Conservation (phyloP, 768 basidiomycete genomes). For the Xerocomus brunneocitrinus region DNA sequence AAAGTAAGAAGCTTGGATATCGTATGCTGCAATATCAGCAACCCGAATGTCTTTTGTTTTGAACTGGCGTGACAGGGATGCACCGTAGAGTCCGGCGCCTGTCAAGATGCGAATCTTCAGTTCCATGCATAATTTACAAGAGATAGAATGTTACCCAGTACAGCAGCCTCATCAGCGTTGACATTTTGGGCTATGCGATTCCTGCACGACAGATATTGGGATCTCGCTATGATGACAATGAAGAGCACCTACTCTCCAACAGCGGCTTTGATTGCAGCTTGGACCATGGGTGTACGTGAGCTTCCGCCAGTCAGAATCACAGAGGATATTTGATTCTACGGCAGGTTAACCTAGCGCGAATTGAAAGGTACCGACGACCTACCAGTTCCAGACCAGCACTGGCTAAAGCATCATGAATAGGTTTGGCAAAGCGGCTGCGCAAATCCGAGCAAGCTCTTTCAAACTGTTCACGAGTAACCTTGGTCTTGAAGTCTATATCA, state of each 20-base stretch:
- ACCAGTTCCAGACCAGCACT: constrained; percentile 67
- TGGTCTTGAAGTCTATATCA: constrained; percentile 86
- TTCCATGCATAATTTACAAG: background rate
- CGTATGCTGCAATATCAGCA: constrained; percentile 64
- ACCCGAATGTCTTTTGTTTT: constrained; percentile 93
- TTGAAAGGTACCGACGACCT: constrained; percentile 16
- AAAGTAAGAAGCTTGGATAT: constrained; percentile 75
- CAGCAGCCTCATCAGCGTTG: constrained; percentile 94
- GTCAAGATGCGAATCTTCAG: background rate
- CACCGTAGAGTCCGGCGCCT: constrained; percentile 89
- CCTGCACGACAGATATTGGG: constrained; percentile 29
- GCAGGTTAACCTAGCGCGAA: background rate
- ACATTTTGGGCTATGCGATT: constrained; percentile 90
- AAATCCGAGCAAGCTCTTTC: constrained; percentile 71
- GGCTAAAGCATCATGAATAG: constrained; percentile 68
- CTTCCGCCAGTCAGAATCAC: constrained; percentile 92
- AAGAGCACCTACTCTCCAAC: constrained; percentile 66
- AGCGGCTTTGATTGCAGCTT: constrained; percentile 67
- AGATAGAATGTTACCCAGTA: constrained; percentile 52
- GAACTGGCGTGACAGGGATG: constrained; percentile 83
- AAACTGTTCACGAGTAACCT: constrained; percentile 73
- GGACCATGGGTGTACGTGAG: constrained; percentile 89
- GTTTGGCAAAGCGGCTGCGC: constrained; percentile 55
- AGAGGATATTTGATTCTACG: constrained; percentile 74
- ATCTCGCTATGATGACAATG: background rate